Conservation (phyloP, 139 green algal species). For the Auxenochlorella protothecoides region DNA sequence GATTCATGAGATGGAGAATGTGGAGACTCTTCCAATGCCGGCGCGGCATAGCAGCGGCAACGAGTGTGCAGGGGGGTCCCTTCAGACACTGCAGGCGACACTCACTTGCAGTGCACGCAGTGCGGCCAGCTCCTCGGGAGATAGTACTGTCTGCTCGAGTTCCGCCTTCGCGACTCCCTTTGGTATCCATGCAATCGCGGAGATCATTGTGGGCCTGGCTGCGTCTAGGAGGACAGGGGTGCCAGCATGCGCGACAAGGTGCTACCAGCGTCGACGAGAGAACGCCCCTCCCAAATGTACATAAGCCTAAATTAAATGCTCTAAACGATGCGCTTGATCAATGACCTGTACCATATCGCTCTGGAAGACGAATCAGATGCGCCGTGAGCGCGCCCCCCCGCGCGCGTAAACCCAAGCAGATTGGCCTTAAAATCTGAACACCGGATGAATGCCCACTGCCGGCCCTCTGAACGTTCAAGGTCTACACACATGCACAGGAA, state of each 20-base stretch:
- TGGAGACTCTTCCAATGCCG: conserved; percentile 4
- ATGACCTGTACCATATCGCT: too few species aligned
- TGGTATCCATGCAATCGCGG: conserved; percentile 61
- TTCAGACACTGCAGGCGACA: neutral
- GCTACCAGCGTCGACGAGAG: too few species aligned
- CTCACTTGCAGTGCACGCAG: conserved; percentile 16
- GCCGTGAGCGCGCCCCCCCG: too few species aligned
- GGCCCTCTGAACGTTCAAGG: too few species aligned
- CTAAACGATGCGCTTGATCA: too few species aligned
- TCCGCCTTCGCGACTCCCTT: conserved; percentile 54
- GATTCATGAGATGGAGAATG: neutral
- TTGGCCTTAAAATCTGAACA: too few species aligned
- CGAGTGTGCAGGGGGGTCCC: neutral
- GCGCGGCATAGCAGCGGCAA: neutral
- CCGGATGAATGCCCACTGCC: too few species aligned
- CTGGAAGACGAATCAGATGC: too few species aligned
- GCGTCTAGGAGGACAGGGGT: neutral
- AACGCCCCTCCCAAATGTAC: too few species aligned
- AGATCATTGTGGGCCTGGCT: conserved; percentile 54
- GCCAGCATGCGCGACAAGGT: neutral
- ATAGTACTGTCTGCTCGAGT: conserved; percentile 35
- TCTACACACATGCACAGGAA: too few species aligned
- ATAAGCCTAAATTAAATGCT: too few species aligned
- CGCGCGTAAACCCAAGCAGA: too few species aligned
- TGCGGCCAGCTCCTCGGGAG: conserved; percentile 46